Percentiles rank a stretch among this genome's conserved stretches.
phyloP scores from a whole-genome alignment of 2,329 filamentous ascomycete genomes.

The Fusarium sp. region DNA sequence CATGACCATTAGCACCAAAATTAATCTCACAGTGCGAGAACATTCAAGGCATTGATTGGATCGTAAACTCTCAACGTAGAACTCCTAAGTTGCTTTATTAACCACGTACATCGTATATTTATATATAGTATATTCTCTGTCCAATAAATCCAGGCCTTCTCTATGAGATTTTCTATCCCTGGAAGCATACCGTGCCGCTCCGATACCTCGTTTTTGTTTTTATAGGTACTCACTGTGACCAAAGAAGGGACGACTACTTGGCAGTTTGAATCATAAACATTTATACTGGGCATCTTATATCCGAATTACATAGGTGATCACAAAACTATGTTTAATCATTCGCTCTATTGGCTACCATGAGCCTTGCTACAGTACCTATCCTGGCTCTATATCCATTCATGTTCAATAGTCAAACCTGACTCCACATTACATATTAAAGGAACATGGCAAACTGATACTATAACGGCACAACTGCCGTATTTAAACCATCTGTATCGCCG shows the following conservation, averaged over 20 bases:
- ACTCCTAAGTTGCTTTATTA: background rate
- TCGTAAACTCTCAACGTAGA: background rate
- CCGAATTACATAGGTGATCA: no score
- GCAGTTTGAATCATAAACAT: no score
- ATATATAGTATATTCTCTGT: no score
- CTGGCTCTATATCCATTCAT: background rate
- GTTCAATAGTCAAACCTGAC: background rate
- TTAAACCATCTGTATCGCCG: background rate
- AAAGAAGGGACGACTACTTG: background rate
- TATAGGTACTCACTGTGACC: background rate
- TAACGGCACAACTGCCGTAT: background rate
- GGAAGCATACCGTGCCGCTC: background rate
- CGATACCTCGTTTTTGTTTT: no score
- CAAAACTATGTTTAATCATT: no score
- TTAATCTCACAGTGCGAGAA: constrained; percentile 1
- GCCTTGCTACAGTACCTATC: background rate
- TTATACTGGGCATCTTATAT: no score
- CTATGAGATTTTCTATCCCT: background rate
- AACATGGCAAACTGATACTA: background rate
- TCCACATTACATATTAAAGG: background rate
- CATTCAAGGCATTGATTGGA: background rate
- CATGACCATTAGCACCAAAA: constrained; percentile 1
- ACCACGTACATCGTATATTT: no score
- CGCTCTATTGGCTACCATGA: no score
- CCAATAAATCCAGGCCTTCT: no score